These are phyloP conservation scores for Pilasporangium apinafurcum DNA, from an alignment of 352 stramenopile species.

Conservation along the genomic window DNA sequence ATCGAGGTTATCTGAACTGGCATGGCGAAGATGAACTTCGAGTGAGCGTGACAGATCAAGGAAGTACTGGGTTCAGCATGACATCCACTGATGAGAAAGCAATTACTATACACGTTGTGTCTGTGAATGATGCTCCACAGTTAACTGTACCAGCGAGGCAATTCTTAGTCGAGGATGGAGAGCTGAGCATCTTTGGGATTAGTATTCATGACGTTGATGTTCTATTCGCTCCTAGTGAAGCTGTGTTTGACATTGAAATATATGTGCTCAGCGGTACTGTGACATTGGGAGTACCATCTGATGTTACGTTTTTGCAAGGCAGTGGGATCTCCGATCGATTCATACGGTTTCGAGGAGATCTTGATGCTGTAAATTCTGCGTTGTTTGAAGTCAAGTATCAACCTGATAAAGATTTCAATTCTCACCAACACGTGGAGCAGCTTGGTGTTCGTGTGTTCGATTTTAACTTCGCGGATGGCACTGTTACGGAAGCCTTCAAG, in stretches of 20 bases:
- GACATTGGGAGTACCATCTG: constrained; percentile 16
- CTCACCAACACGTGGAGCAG: constrained; percentile 43
- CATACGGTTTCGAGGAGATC: constrained; percentile 38
- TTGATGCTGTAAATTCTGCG: constrained; percentile 54
- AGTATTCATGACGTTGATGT: constrained; percentile 57
- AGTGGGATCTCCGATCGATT: constrained; percentile 42
- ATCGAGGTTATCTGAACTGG: constrained; percentile 66
- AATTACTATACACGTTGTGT: constrained; percentile 32
- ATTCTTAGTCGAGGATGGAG: constrained; percentile 47
- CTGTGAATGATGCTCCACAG: constrained; percentile 57
- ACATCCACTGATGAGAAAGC: constrained; percentile 23
- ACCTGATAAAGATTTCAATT: constrained; percentile 73
- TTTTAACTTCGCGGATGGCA: constrained; percentile 47
- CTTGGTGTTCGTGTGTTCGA: constrained; percentile 53
- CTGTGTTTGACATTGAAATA: constrained; percentile 51
- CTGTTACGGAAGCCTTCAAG: constrained; percentile 29
- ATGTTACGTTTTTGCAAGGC: constrained; percentile 41
- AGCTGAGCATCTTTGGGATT: constrained; percentile 61
- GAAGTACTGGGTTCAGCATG: constrained; percentile 45
- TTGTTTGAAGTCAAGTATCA: constrained; percentile 71
- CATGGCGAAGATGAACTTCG: constrained; percentile 54
- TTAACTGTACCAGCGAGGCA: constrained; percentile 45
- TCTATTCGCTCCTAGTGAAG: constrained; percentile 14
- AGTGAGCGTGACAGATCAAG: constrained; percentile 56
- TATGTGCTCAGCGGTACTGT: constrained; percentile 48